phyloP scores from a whole-genome alignment of 2,329 filamentous ascomycete genomes.

The Trichoderma pleuroti region DNA sequence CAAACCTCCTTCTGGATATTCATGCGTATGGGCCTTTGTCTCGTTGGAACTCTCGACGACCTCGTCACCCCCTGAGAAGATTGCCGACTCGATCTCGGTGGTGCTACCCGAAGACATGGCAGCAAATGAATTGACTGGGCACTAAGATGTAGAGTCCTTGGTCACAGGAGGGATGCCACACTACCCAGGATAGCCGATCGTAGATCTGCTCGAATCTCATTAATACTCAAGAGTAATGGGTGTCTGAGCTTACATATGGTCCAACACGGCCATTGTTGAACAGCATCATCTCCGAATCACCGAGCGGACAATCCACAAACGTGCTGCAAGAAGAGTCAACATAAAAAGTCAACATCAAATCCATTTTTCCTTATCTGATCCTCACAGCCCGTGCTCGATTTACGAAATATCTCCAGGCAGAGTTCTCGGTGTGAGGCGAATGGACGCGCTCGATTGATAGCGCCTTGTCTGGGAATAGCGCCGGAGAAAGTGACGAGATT shows the following conservation, averaged over 20 bases:
- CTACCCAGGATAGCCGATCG: constrained; percentile 1
- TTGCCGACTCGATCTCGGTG: constrained; percentile 11
- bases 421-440: not conserved
- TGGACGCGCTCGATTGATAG: not conserved
- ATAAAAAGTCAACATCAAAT: not conserved
- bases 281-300: not conserved
- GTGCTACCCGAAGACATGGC: constrained; percentile 6
- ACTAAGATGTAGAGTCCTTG: not conserved
- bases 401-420: not conserved
- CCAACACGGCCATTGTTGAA: not conserved
- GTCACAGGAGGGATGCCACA: not conserved
- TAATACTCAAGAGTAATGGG: not conserved
- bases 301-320: not conserved
- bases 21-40: not conserved
- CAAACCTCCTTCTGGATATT: not conserved
- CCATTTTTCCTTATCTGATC: not conserved
- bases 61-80: not conserved
- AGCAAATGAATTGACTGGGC: not conserved
- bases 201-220: not conserved
- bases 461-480: not conserved
- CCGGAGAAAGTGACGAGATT: not conserved
- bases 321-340: not conserved
- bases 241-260: not conserved
- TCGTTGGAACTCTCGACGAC: not conserved
- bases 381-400: not conserved